Conservation (phyloP, 345 rosid species). For the Trapa incisa region DNA sequence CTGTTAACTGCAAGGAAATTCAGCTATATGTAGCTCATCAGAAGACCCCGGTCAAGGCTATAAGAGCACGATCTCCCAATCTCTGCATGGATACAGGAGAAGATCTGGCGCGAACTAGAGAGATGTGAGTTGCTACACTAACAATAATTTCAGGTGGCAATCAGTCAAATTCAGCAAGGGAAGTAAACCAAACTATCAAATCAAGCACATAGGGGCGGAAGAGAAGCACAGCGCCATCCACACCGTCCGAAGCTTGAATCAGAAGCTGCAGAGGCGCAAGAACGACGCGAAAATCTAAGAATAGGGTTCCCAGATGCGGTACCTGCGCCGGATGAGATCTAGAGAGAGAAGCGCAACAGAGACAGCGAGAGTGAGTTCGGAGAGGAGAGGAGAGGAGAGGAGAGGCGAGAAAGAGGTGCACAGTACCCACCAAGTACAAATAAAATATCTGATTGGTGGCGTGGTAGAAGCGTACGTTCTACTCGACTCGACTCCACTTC, state of each 20-base stretch:
- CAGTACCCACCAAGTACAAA: no score
- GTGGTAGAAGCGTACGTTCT: no score
- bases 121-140: background rate
- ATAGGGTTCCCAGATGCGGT: background rate
- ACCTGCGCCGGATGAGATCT: conserved; percentile 3
- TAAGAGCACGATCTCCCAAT: background rate
- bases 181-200: background rate
- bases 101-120: background rate
- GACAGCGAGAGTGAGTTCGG: background rate
- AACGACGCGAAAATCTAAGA: background rate
- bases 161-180: conserved; percentile 2
- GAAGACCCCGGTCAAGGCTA: background rate
- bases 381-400: no score
- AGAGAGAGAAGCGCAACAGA: background rate
- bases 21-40: background rate
- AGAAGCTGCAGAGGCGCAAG: background rate
- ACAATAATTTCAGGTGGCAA: background rate
- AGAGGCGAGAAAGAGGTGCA: no score
- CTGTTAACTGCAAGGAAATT: background rate
- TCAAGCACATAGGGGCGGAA: background rate
- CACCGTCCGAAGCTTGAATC: background rate
- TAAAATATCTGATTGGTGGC: no score
- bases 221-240: background rate
- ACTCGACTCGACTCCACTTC: no score
- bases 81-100: background rate